Conservation (phyloP, 2,329 filamentous ascomycete genomes). For the Sporothrix globosa region DNA sequence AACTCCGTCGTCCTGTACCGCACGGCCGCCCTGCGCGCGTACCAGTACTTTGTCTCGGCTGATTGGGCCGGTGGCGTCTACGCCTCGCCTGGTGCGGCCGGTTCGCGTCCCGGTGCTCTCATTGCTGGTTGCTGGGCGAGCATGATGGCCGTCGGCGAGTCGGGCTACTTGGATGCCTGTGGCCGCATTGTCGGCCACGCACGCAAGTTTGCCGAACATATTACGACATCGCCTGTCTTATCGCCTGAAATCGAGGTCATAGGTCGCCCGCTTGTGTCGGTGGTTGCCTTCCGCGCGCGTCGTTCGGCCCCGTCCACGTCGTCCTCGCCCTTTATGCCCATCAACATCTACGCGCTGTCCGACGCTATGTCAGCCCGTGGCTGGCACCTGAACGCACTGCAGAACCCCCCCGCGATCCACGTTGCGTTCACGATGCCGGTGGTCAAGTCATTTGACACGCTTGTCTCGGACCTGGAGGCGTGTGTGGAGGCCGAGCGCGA, state of each 20-base stretch:
- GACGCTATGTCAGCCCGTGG: constrained; percentile 82
- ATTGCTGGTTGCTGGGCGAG: constrained; percentile 96
- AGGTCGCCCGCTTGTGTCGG: constrained; percentile 83
- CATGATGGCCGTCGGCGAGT: constrained; percentile 84
- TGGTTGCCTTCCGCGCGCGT: constrained; percentile 78
- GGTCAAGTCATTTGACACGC: constrained; percentile 74
- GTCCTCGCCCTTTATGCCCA: constrained; percentile 46
- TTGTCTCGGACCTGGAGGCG: constrained; percentile 72
- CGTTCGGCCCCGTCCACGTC: constrained; percentile 43
- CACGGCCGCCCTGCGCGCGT: constrained; percentile 72
- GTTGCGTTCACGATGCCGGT: constrained; percentile 91
- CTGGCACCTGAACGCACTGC: constrained; percentile 95
- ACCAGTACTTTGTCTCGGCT: constrained; percentile 95
- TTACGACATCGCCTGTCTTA: constrained; percentile 70
- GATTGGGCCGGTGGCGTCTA: constrained; percentile 97
- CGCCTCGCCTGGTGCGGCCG: constrained; percentile 87
- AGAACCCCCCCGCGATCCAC: constrained; percentile 89
- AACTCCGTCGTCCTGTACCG: constrained; percentile 94
- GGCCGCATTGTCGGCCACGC: constrained; percentile 84
- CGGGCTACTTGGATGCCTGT: constrained; percentile 85
- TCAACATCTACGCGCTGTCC: constrained; percentile 92
- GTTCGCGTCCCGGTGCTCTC: constrained; percentile 86
- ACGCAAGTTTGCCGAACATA: constrained; percentile 77
- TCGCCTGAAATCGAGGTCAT: constrained; percentile 75
- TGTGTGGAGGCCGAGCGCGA: constrained; percentile 75